Conservation (phyloP, 2,329 filamentous ascomycete species). For the Epichloe scottii region DNA sequence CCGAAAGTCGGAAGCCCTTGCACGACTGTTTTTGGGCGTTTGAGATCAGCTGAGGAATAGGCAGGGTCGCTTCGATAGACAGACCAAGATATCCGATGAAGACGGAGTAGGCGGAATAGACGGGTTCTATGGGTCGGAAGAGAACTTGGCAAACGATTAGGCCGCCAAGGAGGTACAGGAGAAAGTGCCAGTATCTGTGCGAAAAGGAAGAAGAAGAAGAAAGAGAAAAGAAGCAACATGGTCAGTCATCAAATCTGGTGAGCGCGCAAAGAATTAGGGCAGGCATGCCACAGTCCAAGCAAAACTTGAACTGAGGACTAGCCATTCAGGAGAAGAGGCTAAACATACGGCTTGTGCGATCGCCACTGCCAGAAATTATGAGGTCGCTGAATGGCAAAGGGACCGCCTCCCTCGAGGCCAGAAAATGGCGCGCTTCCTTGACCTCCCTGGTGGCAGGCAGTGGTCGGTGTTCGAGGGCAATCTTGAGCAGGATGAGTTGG, state of each 20-base stretch:
- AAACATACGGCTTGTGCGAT: slow-evolving; percentile 47
- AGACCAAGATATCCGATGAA: slow-evolving; percentile 65
- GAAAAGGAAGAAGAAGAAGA: not conserved
- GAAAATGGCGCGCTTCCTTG: slow-evolving; percentile 52
- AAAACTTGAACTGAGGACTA: too few species aligned
- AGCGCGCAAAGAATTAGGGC: too few species aligned
- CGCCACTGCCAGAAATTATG: slow-evolving; percentile 80
- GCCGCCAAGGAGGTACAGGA: slow-evolving; percentile 51
- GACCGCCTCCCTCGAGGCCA: slow-evolving; percentile 28
- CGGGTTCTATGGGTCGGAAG: slow-evolving; percentile 40
- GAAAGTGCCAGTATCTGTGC: slow-evolving; percentile 61
- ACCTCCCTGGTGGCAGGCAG: slow-evolving; percentile 44
- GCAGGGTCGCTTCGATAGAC: slow-evolving; percentile 67
- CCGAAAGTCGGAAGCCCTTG: slow-evolving; percentile 64
- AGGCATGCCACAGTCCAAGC: too few species aligned
- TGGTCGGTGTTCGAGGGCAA: slow-evolving; percentile 56
- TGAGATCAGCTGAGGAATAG: slow-evolving; percentile 63
- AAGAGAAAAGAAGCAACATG: not conserved
- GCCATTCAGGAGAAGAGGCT: not conserved
- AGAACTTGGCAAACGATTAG: slow-evolving; percentile 56
- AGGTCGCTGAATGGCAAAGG: slow-evolving; percentile 38
- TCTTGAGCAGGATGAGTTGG: slow-evolving; percentile 51
- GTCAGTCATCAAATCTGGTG: too few species aligned
- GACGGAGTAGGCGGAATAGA: slow-evolving; percentile 55
- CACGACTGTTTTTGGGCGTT: slow-evolving; percentile 59